Percentiles rank a stretch among this genome's conserved stretches.
These are phyloP conservation scores for Ailanthus altissimus DNA, from an alignment of 345 rosid genomes.

Conservation along the genomic window DNA sequence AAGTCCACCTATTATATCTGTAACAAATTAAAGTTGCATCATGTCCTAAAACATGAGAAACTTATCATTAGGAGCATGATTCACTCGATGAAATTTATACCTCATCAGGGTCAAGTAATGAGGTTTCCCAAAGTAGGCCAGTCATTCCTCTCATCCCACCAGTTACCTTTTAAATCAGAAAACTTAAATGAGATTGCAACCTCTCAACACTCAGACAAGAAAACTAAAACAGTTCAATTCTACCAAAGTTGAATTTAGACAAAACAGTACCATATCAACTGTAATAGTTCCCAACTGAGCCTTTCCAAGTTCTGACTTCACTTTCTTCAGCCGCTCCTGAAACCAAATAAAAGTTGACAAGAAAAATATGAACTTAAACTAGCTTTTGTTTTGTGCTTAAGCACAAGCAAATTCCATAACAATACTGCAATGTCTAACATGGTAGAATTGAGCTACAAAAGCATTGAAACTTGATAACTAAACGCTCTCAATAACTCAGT, in stretches of 20 bases:
- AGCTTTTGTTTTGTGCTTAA: not conserved
- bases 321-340: constrained; percentile 90
- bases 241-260: constrained; percentile 7
- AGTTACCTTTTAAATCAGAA: constrained; percentile 53
- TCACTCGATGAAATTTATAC: constrained; percentile 32
- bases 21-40: not conserved
- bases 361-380: not conserved
- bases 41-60: not conserved
- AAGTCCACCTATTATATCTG: constrained; percentile 16
- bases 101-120: constrained; percentile 96
- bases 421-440: not conserved
- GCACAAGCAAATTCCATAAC: not conserved
- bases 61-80: not conserved
- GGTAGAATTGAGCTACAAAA: not conserved
- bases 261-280: constrained; percentile 73
- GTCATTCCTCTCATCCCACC: constrained; percentile 99
- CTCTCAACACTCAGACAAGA: not conserved
- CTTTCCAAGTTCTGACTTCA: constrained; percentile 84
- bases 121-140: constrained; percentile 96
- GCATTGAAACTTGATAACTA: not conserved
- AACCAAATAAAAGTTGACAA: constrained; percentile 17
- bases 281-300: constrained; percentile 91
- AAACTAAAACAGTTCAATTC: not conserved
- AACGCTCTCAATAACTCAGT: not conserved
- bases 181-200: constrained; percentile 7